Base-by-base conservation (phyloP, 306 rosid genomes). In the Rosa rugosa region DNA sequence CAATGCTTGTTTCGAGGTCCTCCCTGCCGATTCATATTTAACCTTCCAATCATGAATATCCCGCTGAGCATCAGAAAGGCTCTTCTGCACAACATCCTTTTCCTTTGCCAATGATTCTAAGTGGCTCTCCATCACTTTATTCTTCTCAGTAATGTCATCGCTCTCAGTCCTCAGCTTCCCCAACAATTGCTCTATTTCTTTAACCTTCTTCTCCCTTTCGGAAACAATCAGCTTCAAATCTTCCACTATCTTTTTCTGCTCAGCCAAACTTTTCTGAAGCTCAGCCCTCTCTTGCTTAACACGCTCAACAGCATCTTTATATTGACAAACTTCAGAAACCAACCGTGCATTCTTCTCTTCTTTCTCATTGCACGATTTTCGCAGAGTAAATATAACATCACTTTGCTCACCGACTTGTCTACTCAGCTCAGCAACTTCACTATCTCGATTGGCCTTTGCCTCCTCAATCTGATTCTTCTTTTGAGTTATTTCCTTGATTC, bases 191-290 rank as follows among this genome's bases (percentile, higher is more conserved):
- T 13, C 71, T 16, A 83, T 76, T 51, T 83, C 87, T 77, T 75
- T 83, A 51, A 84, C 34, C 66, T 20, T 77, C 54, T 49, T 81
- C 88, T 88, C 84, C 85, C 46, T 79, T 22, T 72, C 80, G 0
- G 78, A 79, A 69, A 92, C 53, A 50, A 62, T 64, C 76, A 62
- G 67, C 77, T 60, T 71, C 82, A 92, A 73, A 11, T 77, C 75
- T 69, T 80, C 85, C 63, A 79, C 89, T n/a, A 80, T 79, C 47
- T 74, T 83, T 71, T 50, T 83, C 90, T 89, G 91, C 82, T 73
- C 90, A 9, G 69, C 77, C 74, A 86, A 85, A 42, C 16, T 78
- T 84, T 77, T 86, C 60, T 68, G 75, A 66, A 71, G 72, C 62
- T 80, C 72, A 11, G 77, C 77, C 77, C 69, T 86, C 76, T 80